phyloP scores from a whole-genome alignment of 805 yeast species.

The Hermanozyma aechmeae region DNA sequence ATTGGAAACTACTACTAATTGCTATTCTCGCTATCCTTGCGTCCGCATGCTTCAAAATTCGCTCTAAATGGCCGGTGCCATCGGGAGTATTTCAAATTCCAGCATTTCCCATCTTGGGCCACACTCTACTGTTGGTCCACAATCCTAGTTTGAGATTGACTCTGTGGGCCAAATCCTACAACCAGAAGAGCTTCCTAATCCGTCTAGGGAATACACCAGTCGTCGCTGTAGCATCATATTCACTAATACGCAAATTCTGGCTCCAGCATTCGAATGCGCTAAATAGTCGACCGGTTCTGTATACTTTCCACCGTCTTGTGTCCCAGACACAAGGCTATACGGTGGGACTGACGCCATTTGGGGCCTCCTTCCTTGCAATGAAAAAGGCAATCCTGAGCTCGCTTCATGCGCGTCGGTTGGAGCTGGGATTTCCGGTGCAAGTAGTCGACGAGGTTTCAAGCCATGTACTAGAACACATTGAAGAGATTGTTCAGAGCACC shows the following conservation, averaged over 20 bases:
- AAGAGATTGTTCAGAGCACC: constrained; percentile 5
- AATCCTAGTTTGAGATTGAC: constrained; percentile 44
- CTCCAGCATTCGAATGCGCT: constrained; percentile 35
- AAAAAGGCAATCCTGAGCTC: constrained; percentile 39
- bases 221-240: constrained; percentile 59
- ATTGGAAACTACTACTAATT: too few species aligned
- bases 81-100: too few species aligned
- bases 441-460: constrained; percentile 31
- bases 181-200: constrained; percentile 46
- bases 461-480: constrained; percentile 12
- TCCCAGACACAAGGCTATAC: constrained; percentile 50
- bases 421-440: constrained; percentile 10
- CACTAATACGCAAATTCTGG: constrained; percentile 48
- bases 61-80: too few species aligned
- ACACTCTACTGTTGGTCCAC: constrained; percentile 30
- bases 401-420: constrained; percentile 30
- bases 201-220: constrained; percentile 48
- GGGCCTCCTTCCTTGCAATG: constrained; percentile 36
- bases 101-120: constrained; percentile 45
- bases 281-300: constrained; percentile 58
- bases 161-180: constrained; percentile 35
- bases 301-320: constrained; percentile 60
- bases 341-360: constrained; percentile 56
- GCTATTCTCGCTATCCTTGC: too few species aligned
- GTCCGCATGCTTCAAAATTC: too few species aligned